Conservation (phyloP, 2,329 filamentous ascomycete genomes). For the Gnomoniopsis smithogilvyi region DNA sequence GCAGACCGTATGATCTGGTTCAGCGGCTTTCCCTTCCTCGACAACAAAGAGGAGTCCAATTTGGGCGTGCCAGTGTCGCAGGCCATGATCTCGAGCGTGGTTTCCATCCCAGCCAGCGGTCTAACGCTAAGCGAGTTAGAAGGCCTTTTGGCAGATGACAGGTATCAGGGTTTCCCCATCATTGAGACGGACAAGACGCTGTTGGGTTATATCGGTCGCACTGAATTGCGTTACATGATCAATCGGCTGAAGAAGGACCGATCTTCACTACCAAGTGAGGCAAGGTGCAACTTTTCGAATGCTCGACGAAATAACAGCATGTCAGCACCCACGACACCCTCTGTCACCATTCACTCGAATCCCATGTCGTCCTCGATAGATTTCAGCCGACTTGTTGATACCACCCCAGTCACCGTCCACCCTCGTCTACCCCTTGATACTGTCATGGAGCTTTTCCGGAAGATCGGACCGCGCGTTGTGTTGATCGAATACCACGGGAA, state of each 20-base stretch:
- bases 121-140: constrained; percentile 76
- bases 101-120: constrained; percentile 70
- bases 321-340: constrained; percentile 33
- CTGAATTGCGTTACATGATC: constrained; percentile 87
- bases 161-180: constrained; percentile 90
- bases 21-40: constrained; percentile 93
- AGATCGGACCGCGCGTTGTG: constrained; percentile 92
- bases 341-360: constrained; percentile 39
- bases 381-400: constrained; percentile 83
- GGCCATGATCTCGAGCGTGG: constrained; percentile 78
- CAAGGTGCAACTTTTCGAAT: constrained; percentile 71
- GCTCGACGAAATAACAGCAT: constrained; percentile 24
- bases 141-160: constrained; percentile 69
- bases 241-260: constrained; percentile 72
- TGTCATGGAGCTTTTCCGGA: constrained; percentile 97
- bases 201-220: constrained; percentile 88
- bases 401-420: constrained; percentile 86
- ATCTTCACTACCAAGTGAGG: constrained; percentile 59
- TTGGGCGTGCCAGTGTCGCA: constrained; percentile 92
- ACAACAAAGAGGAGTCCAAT: constrained; percentile 96
- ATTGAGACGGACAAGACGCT: constrained; percentile 68
- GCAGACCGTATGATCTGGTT: constrained; percentile 99
- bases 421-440: constrained; percentile 90
- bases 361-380: constrained; percentile 52
- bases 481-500: constrained; percentile 86